Conservation (phyloP, 2,329 filamentous ascomycete species). For the Thielaviopsis euricoi region DNA sequence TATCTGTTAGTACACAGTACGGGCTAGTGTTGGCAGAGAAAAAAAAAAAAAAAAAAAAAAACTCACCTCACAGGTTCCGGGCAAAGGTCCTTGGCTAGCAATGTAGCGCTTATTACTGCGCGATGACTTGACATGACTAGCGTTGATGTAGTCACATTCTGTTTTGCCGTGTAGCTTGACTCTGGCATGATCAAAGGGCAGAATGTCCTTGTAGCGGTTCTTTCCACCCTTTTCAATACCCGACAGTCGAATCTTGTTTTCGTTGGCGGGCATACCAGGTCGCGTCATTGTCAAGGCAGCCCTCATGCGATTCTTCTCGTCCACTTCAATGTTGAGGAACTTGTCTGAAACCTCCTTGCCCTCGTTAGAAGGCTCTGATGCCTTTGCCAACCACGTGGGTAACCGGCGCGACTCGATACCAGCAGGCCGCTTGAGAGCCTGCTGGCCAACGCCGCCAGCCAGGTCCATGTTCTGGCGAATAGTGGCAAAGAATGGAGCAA, state of each 20-base stretch:
- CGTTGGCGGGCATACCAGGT: slow-evolving; percentile 15
- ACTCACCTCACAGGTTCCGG: slow-evolving; percentile 74
- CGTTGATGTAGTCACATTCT: slow-evolving; percentile 87
- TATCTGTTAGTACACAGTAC: slow-evolving; percentile 17
- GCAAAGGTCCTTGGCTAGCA: slow-evolving; percentile 83
- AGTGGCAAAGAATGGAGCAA: slow-evolving; percentile 84
- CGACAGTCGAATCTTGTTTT: slow-evolving; percentile 50
- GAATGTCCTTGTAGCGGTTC: slow-evolving; percentile 95
- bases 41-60: not conserved
- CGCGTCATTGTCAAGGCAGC: slow-evolving; percentile 45
- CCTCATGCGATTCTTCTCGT: slow-evolving; percentile 85
- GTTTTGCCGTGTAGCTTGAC: slow-evolving; percentile 59
- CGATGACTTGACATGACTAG: slow-evolving; percentile 65
- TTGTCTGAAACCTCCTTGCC: slow-evolving; percentile 69
- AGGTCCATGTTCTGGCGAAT: slow-evolving; percentile 95
- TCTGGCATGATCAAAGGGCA: slow-evolving; percentile 85
- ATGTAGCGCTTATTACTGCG: slow-evolving; percentile 87
- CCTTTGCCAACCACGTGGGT: slow-evolving; percentile 62
- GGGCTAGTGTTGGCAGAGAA: not conserved
- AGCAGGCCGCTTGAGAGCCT: slow-evolving; percentile 34
- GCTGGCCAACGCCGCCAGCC: slow-evolving; percentile 79
- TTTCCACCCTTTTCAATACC: slow-evolving; percentile 90
- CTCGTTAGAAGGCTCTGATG: slow-evolving; percentile 48
- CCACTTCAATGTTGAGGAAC: slow-evolving; percentile 69
- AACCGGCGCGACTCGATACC: slow-evolving; percentile 35